A percentile compares a stretch with the other conserved stretches of the same genome.
Conservation (phyloP, 345 rosid genomes). For the Populus pruinosa region DNA sequence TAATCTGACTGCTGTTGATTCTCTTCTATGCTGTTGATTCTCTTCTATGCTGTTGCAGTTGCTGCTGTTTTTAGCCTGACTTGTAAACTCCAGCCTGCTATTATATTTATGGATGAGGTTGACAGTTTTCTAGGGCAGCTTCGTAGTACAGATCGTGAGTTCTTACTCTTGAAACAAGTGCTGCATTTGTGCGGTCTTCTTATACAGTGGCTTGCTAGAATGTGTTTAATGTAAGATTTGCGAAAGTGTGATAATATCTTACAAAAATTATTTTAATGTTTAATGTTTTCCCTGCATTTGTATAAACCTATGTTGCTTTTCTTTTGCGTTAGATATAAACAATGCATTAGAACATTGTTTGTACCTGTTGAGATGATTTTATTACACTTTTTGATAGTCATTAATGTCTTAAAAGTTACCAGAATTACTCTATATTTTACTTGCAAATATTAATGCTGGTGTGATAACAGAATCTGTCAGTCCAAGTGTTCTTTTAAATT, state of each 20-base stretch:
- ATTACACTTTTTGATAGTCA: too few species aligned
- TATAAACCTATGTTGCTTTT: too few species aligned
- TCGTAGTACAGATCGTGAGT: constrained; percentile 81
- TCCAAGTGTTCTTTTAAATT: too few species aligned
- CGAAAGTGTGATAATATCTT: neutral
- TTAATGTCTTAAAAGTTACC: too few species aligned
- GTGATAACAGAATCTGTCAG: too few species aligned
- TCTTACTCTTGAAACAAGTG: constrained; percentile 4
- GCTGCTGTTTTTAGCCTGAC: constrained; percentile 97
- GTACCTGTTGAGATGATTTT: too few species aligned
- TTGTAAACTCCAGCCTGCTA: constrained; percentile 90
- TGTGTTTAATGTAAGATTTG: neutral
- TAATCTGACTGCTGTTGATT: constrained; percentile 3
- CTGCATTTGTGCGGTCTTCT: neutral
- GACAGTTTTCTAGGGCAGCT: constrained; percentile 97
- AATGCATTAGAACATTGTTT: too few species aligned
- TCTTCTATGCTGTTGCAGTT: constrained; percentile 47
- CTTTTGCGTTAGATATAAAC: too few species aligned
- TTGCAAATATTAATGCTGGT: too few species aligned
- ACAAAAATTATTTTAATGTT: too few species aligned
- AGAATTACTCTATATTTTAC: too few species aligned
- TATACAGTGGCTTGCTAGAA: neutral
- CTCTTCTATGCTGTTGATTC: constrained; percentile 22
- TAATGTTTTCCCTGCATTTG: too few species aligned
- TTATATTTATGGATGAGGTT: constrained; percentile 95